phyloP scores from a whole-genome alignment of 2,329 filamentous ascomycete species.

The Ophiocordyceps australis region DNA sequence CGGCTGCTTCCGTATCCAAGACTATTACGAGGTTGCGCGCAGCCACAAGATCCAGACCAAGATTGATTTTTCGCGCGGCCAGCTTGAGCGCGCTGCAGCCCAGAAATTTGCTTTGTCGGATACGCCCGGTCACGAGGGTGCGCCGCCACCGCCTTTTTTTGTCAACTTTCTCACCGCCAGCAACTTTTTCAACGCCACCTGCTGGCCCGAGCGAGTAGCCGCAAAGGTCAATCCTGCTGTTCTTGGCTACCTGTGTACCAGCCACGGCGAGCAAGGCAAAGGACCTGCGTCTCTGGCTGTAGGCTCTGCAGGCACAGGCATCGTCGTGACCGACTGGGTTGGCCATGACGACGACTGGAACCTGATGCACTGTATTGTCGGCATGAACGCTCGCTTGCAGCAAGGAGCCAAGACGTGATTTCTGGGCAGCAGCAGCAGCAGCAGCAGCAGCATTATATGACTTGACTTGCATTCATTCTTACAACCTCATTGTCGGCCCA shows the following conservation, averaged over 20 bases:
- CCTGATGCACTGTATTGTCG: conserved; percentile 68
- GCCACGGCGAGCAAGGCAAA: conserved; percentile 32
- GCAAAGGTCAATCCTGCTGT: conserved; percentile 69
- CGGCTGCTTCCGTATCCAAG: conserved; percentile 70
- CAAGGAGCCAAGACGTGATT: too few species aligned
- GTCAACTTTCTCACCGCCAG: conserved; percentile 83
- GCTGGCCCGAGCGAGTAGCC: conserved; percentile 89
- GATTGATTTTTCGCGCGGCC: conserved; percentile 52
- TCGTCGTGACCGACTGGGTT: conserved; percentile 90
- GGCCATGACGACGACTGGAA: conserved; percentile 82
- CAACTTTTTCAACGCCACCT: conserved; percentile 84
- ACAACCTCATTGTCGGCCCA: too few species aligned
- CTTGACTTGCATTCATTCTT: too few species aligned
- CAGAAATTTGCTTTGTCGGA: conserved; percentile 25
- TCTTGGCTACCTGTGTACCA: conserved; percentile 40
- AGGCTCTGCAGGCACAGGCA: conserved; percentile 62
- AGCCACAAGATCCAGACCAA: conserved; percentile 64
- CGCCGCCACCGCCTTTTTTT: conserved; percentile 44
- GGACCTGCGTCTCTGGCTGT: conserved; percentile 30
- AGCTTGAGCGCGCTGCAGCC: conserved; percentile 55
- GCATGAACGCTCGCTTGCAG: conserved; percentile 64
- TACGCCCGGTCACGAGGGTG: conserved; percentile 8
- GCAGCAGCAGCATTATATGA: too few species aligned
- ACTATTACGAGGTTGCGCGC: conserved; percentile 80
- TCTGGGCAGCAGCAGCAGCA: too few species aligned